These are phyloP conservation scores for Pelomyxa schiedti DNA, from an alignment of 78 protist species.

Conservation along the genomic window DNA sequence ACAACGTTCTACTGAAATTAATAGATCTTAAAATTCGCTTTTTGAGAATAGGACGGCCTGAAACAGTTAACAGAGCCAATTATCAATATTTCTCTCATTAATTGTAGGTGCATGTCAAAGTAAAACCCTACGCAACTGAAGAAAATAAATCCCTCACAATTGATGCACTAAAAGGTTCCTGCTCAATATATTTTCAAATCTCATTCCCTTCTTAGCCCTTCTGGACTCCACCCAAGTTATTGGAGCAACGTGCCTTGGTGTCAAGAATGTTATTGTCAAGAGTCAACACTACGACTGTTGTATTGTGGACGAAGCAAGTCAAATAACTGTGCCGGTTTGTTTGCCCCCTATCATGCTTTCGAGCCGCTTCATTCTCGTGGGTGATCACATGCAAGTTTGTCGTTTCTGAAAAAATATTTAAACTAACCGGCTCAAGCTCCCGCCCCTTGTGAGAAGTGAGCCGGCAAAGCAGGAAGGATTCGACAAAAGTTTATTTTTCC, in stretches of 20 bases:
- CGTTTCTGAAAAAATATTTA: background rate
- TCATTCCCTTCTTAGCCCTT: background rate
- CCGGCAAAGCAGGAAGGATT: conserved; percentile 4
- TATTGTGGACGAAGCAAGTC: conserved; percentile 65
- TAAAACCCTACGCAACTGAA: background rate
- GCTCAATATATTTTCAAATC: background rate
- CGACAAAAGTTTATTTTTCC: conserved; percentile 12
- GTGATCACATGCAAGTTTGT: conserved; percentile 61
- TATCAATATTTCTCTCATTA: background rate
- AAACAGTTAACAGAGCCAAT: background rate
- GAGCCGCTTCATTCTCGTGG: conserved; percentile 45
- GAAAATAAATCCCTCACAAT: background rate
- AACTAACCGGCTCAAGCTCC: conserved; percentile 1
- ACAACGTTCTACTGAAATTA: conserved; percentile 36
- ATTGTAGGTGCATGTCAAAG: background rate
- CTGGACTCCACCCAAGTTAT: background rate
- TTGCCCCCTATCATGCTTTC: conserved; percentile 37
- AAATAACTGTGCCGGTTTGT: conserved; percentile 29
- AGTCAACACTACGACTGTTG: conserved; percentile 22
- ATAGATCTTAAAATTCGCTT: background rate
- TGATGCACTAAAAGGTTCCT: background rate
- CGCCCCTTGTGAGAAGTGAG: conserved; percentile 9
- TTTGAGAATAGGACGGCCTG: background rate
- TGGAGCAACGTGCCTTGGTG: conserved; percentile 11
- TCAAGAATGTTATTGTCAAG: background rate